Base-by-base conservation (phyloP, 2,329 filamentous ascomycete genomes). In the Trichophaea hybrida region DNA sequence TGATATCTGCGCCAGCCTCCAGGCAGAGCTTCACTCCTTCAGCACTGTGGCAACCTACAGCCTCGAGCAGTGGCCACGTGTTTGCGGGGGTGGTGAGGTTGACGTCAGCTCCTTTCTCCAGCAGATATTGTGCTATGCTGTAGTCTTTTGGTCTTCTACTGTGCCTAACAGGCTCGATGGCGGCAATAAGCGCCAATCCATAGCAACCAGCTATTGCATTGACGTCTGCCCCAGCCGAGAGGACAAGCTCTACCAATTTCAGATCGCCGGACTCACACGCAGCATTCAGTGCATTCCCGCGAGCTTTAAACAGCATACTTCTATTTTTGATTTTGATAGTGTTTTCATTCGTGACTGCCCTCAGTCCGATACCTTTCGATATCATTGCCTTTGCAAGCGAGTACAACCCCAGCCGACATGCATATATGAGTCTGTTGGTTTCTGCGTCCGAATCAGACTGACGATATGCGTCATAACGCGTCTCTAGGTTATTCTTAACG, bases 281-380 rank as follows among this genome's bases (percentile, higher is more conserved):
- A 44, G 53, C 61, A 63, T 43, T 66, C 63, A 70, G 62, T 2
- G 44, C 44, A 49, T 49, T 49, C n/a, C n/a, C n/a, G n/a, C n/a
- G n/a, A n/a, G n/a, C n/a, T n/a, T n/a, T n/a, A n/a, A n/a, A n/a
- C n/a, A n/a, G n/a, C n/a, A n/a, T n/a, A n/a, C n/a, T n/a, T n/a
- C n/a, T n/a, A n/a, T n/a, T 48, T 48, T 48, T 48, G 44, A 48
- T 17, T 6, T 48, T 17, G 37, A n/a, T 7, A 40, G 37, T 7
- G 6, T 66, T 61, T 52, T 58, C 44, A 8, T 48, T 38, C 33
- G 24, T 17, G n/a, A 50, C n/a, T 10, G 34, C 59, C 46, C 64
- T 50, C 31, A 63, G 37, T 35, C 62, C 58, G 32, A 60, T 57
- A 24, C 58, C 55, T 17, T 59, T 49, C 24, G 15, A 40, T 1